These are phyloP conservation scores for Chytriomyces confervae DNA, from an alignment of 192 early-diverging fungal species.

Conservation along the genomic window DNA sequence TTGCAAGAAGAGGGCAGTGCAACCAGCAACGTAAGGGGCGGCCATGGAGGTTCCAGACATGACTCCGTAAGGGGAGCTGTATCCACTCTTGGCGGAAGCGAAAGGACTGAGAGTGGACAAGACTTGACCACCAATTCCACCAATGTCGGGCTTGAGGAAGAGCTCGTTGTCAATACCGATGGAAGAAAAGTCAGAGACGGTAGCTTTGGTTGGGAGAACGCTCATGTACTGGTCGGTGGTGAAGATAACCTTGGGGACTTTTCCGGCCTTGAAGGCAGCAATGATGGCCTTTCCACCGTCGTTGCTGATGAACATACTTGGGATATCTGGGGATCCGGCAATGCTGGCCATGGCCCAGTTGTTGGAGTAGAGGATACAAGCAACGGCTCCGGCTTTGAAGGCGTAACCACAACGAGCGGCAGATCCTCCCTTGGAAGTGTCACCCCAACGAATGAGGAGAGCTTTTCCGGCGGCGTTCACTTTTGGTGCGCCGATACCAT, in stretches of 20 bases:
- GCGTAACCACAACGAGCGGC: constrained; percentile 39
- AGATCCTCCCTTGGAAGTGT: constrained; percentile 13
- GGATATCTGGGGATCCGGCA: constrained; percentile 27
- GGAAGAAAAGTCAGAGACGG: constrained; percentile 74
- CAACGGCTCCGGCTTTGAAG: constrained; percentile 30
- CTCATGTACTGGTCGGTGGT: constrained; percentile 53
- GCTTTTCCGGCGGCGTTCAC: constrained; percentile 42
- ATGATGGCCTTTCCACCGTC: constrained; percentile 27
- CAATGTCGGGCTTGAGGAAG: constrained; percentile 61
- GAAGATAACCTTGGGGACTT: constrained; percentile 47
- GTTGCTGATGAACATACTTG: constrained; percentile 24
- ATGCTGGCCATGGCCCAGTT: constrained; percentile 21
- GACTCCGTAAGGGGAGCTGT: constrained; percentile 29
- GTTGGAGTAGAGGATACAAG: constrained; percentile 48
- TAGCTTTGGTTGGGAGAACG: constrained; percentile 58
- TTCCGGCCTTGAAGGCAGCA: constrained; percentile 36
- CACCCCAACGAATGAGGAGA: constrained; percentile 43
- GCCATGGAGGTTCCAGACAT: constrained; percentile 84
- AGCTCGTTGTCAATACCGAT: constrained; percentile 76
- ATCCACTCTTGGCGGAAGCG: constrained; percentile 1
- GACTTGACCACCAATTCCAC: constrained; percentile 50
- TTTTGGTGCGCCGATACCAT: constrained; percentile 22
- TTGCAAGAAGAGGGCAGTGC: constrained; percentile 69
- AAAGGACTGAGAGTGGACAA: constrained; percentile 39
- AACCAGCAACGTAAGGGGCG: constrained; percentile 74